phyloP scores from a whole-genome alignment of 768 basidiomycete genomes.

The Pleurotus eryngii region DNA sequence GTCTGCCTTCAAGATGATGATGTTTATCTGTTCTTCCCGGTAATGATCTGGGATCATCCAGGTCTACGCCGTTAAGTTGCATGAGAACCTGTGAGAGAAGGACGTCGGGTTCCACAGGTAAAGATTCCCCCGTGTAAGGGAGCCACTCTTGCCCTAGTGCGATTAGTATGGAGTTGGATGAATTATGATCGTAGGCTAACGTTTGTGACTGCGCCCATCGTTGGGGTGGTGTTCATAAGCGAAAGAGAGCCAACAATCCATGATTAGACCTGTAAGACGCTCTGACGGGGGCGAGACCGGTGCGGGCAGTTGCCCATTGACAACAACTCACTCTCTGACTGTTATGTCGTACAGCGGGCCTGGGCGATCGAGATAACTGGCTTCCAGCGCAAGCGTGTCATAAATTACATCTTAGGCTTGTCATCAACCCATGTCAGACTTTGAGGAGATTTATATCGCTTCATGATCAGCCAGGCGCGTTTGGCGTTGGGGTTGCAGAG shows the following conservation, averaged over 20 bases:
- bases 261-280: slow-evolving; percentile 30
- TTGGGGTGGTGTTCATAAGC: slow-evolving; percentile 39
- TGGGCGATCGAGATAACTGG: too few species aligned
- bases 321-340: too few species aligned
- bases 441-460: too few species aligned
- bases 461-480: too few species aligned
- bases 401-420: too few species aligned
- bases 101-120: neutral
- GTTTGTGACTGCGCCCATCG: slow-evolving; percentile 31
- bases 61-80: slow-evolving; percentile 24
- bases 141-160: neutral
- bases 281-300: slow-evolving; percentile 4
- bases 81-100: slow-evolving; percentile 15
- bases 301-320: neutral
- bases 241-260: slow-evolving; percentile 46
- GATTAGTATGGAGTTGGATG: neutral
- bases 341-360: too few species aligned
- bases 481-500: too few species aligned
- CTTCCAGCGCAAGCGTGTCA: too few species aligned
- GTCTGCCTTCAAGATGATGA: slow-evolving; percentile 16
- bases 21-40: slow-evolving; percentile 22
- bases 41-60: slow-evolving; percentile 25
- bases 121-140: neutral
- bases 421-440: too few species aligned
- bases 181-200: slow-evolving; percentile 16